Evolutionary conservation across 2,329 filamentous ascomycete genomes (phyloP), one percentile per base, ranked within the genome.

Genomic region (Aspergillus nomiae): DNA sequence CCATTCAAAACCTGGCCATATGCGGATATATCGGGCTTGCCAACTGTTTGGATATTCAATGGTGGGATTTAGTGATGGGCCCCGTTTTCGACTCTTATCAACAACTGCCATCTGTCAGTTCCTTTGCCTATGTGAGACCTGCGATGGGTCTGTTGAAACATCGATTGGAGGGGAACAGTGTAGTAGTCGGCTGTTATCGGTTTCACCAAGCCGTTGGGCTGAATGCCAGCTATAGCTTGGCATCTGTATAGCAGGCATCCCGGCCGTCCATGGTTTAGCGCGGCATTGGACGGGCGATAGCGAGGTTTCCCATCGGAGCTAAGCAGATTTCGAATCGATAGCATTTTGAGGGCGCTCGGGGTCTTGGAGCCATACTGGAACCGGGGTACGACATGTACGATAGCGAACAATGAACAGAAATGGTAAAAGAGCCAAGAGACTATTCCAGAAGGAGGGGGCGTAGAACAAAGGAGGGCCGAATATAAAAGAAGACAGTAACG

Each of bases 1-100:
- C 30, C 48, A 43, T 57, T 32, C 32, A 36, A 53, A 53, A 56
- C 28, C 36, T 21, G 28, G 63, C 63, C 63, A 65, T 61, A 51
- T 61, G 55, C 63, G 61, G 60, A 56, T 21, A 26, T 59, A 45
- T 55, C 45, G 45, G 51, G 32, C 10, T 32, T 38, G 51, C 11
- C 32, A 55, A 21, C 45, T 50, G 48, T 41, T 54, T 58, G 38
- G 41, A 56, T 48, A 46, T 56, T 26, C 19, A 14, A 10, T 50
- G 21, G 51, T 54, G 55, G 28, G 21, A 43, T 45, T 50, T 59
- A 41, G 32, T 51, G 56, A 59, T 62, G 53, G 53, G 41, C 54
- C 38, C 38, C 11, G 38, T 21, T 53, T 62, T 54, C 28, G 21
- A 48, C 48, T 62, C 56, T 60, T 64, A 58, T 56, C 59, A 38